Conservation (phyloP, 495 filamentous ascomycete species). For the Oleoguttula mirabilis region DNA sequence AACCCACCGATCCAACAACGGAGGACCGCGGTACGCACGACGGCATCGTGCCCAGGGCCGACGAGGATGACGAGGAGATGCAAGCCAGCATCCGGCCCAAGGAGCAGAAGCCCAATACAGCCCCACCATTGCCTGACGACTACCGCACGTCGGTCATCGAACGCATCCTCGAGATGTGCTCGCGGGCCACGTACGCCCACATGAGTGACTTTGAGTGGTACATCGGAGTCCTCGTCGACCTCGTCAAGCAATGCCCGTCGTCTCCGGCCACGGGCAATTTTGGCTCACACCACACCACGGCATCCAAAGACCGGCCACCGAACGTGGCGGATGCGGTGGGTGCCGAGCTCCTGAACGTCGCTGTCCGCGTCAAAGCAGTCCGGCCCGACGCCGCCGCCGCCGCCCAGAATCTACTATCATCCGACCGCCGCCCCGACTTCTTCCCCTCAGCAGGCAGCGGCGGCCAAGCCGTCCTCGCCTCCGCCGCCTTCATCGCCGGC, state of each 20-base stretch:
- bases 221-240: constrained; percentile 67
- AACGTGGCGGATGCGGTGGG: constrained; percentile 45
- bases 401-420: constrained; percentile 61
- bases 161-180: constrained; percentile 79
- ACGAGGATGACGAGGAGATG: constrained; percentile 47
- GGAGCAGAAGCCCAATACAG: constrained; percentile 25
- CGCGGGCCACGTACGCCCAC: constrained; percentile 74
- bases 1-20: constrained; percentile 24
- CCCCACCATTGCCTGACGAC: constrained; percentile 54
- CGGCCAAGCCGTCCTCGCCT: constrained; percentile 52
- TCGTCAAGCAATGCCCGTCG: constrained; percentile 56
- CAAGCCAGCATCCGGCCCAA: constrained; percentile 31
- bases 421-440: constrained; percentile 35
- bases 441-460: constrained; percentile 36
- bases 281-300: background rate
- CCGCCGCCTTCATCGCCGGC: constrained; percentile 71
- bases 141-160: constrained; percentile 69
- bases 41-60: constrained; percentile 36
- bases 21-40: constrained; percentile 25
- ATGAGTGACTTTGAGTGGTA: constrained; percentile 95
- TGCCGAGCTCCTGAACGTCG: constrained; percentile 71
- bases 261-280: constrained; percentile 8
- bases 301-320: constrained; percentile 10
- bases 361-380: constrained; percentile 79
- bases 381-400: constrained; percentile 64